These are phyloP conservation scores for Amoeboaphelidium protococcarum DNA, from an alignment of 371 early-diverging fungal species.

Conservation along the genomic window DNA sequence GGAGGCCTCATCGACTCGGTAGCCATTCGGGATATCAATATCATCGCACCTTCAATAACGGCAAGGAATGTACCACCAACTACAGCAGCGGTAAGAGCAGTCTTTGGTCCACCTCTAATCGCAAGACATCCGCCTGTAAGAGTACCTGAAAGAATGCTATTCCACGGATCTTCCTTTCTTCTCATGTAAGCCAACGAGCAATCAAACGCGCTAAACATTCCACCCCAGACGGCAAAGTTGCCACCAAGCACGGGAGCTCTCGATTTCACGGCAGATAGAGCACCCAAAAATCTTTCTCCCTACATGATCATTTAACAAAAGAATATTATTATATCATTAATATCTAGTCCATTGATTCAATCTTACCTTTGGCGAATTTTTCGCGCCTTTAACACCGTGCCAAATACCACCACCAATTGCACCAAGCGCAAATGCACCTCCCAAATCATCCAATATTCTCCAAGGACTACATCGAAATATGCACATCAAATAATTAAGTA, in stretches of 20 bases:
- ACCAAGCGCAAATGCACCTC: constrained; percentile 91
- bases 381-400: constrained; percentile 87
- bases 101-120: constrained; percentile 30
- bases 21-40: constrained; percentile 25
- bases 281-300: constrained; percentile 69
- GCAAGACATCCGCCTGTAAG: constrained; percentile 82
- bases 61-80: constrained; percentile 76
- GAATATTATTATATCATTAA: not conserved
- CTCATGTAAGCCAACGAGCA: constrained; percentile 68
- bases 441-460: constrained; percentile 82
- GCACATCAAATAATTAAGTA: not conserved
- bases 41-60: constrained; percentile 76
- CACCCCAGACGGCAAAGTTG: constrained; percentile 96
- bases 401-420: constrained; percentile 81
- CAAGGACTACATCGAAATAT: constrained; percentile 36
- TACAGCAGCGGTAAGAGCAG: constrained; percentile 54
- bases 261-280: constrained; percentile 62
- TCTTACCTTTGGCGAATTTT: constrained; percentile 71
- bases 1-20: not conserved
- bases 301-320: constrained; percentile 5
- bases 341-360: not conserved
- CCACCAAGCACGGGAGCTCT: constrained; percentile 43
- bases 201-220: constrained; percentile 81
- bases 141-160: constrained; percentile 65
- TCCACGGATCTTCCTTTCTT: constrained; percentile 92